phyloP scores from a whole-genome alignment of 331 rosid species.

The Malus hybrid region DNA sequence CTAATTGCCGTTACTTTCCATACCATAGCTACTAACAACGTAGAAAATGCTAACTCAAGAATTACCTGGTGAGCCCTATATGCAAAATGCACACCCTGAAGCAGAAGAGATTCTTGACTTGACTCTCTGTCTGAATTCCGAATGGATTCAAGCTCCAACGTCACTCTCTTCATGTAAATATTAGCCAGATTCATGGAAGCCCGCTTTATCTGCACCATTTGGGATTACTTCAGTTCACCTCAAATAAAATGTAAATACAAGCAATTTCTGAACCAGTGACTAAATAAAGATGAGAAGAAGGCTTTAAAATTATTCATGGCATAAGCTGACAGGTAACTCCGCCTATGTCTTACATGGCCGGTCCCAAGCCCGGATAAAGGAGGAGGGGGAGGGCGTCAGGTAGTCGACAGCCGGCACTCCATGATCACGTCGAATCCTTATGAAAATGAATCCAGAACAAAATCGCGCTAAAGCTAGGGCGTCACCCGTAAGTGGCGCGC shows the following conservation, averaged over 20 bases:
- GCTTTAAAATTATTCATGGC: not conserved
- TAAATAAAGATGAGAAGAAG: not conserved
- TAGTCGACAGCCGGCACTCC: too few species aligned
- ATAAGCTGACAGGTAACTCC: not conserved
- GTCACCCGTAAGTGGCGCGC: too few species aligned
- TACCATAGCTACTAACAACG: too few species aligned
- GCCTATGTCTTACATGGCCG: too few species aligned
- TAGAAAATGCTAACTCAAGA: not conserved
- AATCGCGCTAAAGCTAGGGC: too few species aligned
- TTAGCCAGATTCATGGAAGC: conserved; percentile 75
- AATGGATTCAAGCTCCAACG: conserved; percentile 57
- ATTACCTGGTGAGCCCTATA: conserved; percentile 83
- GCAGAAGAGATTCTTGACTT: conserved; percentile 83
- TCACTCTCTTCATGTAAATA: conserved; percentile 81
- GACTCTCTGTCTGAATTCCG: conserved; percentile 64
- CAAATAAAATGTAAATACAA: not conserved
- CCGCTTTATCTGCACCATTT: conserved; percentile 58
- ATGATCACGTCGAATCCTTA: too few species aligned
- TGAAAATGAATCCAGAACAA: too few species aligned
- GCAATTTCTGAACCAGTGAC: not conserved
- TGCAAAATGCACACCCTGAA: conserved; percentile 78
- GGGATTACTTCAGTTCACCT: not conserved
- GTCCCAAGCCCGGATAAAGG: too few species aligned
- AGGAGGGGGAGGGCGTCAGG: too few species aligned
- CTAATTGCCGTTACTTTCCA: too few species aligned